phyloP scores from a whole-genome alignment of 805 yeast genomes.

The Yarrowia deformans region DNA sequence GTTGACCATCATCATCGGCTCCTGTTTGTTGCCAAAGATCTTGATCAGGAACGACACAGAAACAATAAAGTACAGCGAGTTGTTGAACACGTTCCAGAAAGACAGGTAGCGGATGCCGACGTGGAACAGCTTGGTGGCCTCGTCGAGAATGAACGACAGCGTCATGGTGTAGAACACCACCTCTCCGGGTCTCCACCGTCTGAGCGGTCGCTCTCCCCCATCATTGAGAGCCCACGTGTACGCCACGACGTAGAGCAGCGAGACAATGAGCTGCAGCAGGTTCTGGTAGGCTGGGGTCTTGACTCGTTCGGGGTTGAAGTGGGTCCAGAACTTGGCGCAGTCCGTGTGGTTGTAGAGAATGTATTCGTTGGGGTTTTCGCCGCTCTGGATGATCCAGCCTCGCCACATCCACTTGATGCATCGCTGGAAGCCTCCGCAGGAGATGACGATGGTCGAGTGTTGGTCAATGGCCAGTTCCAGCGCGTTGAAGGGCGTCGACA shows the following conservation, averaged over 20 bases:
- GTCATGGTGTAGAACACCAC: constrained; percentile 67
- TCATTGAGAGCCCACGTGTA: constrained; percentile 52
- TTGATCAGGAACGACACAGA: constrained; percentile 41
- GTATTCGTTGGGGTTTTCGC: constrained; percentile 71
- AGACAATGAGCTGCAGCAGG: constrained; percentile 69
- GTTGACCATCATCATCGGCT: background rate
- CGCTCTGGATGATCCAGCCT: constrained; percentile 87
- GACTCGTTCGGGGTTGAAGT: constrained; percentile 82
- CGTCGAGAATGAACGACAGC: constrained; percentile 70
- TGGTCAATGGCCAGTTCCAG: constrained; percentile 85
- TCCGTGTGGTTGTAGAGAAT: constrained; percentile 67
- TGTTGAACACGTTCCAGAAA: constrained; percentile 83
- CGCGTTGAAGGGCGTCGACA: constrained; percentile 72
- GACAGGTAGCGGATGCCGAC: constrained; percentile 76
- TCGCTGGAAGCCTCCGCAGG: constrained; percentile 82
- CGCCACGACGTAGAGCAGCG: constrained; percentile 65
- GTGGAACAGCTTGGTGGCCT: constrained; percentile 71
- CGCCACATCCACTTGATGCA: constrained; percentile 92
- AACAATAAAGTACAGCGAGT: constrained; percentile 66
- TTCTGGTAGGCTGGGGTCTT: constrained; percentile 88
- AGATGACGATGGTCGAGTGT: constrained; percentile 78
- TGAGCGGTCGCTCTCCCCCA: constrained; percentile 39
- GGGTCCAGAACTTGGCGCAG: constrained; percentile 61
- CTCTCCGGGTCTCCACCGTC: constrained; percentile 53
- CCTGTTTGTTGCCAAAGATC: constrained; percentile 1